Evolutionary conservation across 352 stramenopile genomes (phyloP).

Genomic region (Globisporangium irregulare): DNA sequence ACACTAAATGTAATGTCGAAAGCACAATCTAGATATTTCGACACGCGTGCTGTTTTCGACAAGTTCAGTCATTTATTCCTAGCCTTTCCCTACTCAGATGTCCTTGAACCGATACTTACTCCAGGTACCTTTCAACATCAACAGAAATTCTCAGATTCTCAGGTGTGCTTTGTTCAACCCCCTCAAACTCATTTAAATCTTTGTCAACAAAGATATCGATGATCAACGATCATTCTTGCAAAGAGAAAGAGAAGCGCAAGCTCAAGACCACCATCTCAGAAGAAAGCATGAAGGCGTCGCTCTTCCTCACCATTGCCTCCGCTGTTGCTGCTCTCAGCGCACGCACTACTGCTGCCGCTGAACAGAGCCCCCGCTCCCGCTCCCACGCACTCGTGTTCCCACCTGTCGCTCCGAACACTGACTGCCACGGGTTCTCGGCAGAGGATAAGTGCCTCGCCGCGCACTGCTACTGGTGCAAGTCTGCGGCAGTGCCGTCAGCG

Average conservation of each 20-base stretch:
- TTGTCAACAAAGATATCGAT: too few species aligned
- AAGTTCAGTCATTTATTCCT: too few species aligned
- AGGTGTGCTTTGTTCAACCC: too few species aligned
- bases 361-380: slow-evolving; percentile 7
- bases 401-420: slow-evolving; percentile 11
- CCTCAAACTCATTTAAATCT: too few species aligned
- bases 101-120: too few species aligned
- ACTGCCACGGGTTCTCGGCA: slow-evolving; percentile 52
- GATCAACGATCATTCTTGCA: neutral
- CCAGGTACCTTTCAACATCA: too few species aligned
- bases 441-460: slow-evolving; percentile 48
- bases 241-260: neutral
- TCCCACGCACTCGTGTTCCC: slow-evolving; percentile 31
- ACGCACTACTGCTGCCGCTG: neutral
- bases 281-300: slow-evolving; percentile 6
- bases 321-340: neutral
- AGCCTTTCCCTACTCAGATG: too few species aligned
- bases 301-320: neutral
- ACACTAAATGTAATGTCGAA: too few species aligned
- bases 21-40: neutral
- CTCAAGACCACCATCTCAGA: neutral
- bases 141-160: too few species aligned
- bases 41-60: neutral
- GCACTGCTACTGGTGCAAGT: slow-evolving; percentile 76
- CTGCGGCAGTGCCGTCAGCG: slow-evolving; percentile 71